phyloP scores from a whole-genome alignment of 441 rosid genomes.

The Euphorbia celastroides region DNA sequence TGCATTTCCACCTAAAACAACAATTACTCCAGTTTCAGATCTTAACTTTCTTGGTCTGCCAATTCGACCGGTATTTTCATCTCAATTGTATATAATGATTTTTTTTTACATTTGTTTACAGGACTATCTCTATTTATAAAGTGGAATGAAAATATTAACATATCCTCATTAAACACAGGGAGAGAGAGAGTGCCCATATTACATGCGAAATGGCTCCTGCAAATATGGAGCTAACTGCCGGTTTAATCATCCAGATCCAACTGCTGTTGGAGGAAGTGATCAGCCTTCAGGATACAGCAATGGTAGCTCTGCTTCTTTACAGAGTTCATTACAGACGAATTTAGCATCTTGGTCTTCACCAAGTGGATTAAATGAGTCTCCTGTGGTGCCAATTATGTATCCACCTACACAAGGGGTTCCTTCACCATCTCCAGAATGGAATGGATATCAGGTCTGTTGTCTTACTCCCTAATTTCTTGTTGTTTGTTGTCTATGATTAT shows the following conservation, averaged over 20 bases:
- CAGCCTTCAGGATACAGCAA: constrained; percentile 40
- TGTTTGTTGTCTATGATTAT: constrained; percentile 1
- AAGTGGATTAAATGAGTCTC: constrained; percentile 42
- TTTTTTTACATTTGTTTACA: neutral
- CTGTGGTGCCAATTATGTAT: constrained; percentile 55
- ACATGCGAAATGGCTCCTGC: constrained; percentile 96
- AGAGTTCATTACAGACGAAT: constrained; percentile 42
- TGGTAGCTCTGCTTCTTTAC: constrained; percentile 51
- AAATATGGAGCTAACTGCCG: constrained; percentile 77
- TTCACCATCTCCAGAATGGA: constrained; percentile 64
- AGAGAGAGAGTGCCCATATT: constrained; percentile 79
- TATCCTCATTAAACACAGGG: constrained; percentile 41
- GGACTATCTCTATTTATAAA: neutral
- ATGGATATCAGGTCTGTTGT: constrained; percentile 65
- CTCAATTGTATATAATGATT: neutral
- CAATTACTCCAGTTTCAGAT: constrained; percentile 34
- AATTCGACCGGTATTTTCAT: constrained; percentile 61
- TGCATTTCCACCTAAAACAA: constrained; percentile 29
- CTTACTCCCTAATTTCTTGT: neutral
- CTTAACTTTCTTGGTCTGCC: constrained; percentile 93
- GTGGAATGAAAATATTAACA: constrained; percentile 7
- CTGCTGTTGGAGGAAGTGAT: constrained; percentile 44
- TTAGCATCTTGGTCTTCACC: constrained; percentile 65
- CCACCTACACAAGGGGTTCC: constrained; percentile 53
- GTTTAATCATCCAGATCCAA: constrained; percentile 93